Conservation (phyloP, 176 grass and related monocot species). For the Microstegium vimineum region DNA sequence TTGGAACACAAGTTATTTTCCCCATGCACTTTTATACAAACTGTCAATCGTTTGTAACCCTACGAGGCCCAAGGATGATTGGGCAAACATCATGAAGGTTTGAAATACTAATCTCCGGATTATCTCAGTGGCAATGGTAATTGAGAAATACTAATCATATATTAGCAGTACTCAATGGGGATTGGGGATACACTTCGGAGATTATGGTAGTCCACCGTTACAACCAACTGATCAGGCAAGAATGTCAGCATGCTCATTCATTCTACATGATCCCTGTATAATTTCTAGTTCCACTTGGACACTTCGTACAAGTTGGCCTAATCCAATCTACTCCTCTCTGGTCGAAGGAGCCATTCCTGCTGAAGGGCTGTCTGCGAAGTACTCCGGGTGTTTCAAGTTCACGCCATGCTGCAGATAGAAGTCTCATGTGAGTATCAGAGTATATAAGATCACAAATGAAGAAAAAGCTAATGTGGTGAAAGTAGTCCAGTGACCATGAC, state of each 20-base stretch:
- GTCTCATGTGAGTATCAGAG: background rate
- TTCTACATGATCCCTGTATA: background rate
- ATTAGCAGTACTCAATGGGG: background rate
- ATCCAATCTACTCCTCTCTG: conserved; percentile 58
- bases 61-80: no score
- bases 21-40: background rate
- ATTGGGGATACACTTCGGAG: background rate
- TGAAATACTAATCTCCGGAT: background rate
- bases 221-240: conserved; percentile 12
- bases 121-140: background rate
- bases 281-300: background rate
- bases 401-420: conserved; percentile 67
- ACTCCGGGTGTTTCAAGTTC: conserved; percentile 97
- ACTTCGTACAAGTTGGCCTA: background rate
- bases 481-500: background rate
- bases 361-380: conserved; percentile 79
- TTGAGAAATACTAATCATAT: background rate
- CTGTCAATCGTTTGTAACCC: background rate
- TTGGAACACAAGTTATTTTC: background rate
- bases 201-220: conserved; percentile 5
- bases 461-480: background rate
- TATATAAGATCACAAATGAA: background rate
- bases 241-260: background rate
- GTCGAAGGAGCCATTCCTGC: conserved; percentile 68
- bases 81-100: background rate